Percentiles rank a stretch among this genome's conserved stretches.
Conservation (phyloP, 441 rosid genomes). For the Corymbia citriodora region DNA sequence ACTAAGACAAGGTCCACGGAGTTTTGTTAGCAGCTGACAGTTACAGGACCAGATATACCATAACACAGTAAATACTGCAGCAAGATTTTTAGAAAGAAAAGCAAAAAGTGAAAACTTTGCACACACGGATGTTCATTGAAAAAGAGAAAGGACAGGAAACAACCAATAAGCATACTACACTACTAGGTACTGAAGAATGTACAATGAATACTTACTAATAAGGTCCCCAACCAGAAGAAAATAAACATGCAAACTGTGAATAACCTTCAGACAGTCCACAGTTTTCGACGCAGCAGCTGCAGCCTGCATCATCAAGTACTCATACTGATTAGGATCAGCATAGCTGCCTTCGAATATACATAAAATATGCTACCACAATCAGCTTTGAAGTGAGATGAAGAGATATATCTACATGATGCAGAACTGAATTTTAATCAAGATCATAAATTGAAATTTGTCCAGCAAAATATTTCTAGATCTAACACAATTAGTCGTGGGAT, state of each 20-base stretch:
- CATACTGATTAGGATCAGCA: not conserved
- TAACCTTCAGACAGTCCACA: slow-evolving; percentile 83
- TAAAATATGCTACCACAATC: not conserved
- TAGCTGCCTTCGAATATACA: not conserved
- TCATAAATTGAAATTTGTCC: not conserved
- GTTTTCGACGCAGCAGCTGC: slow-evolving; percentile 98
- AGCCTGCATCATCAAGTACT: slow-evolving; percentile 48
- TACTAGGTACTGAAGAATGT: not conserved
- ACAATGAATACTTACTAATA: slow-evolving; percentile 45
- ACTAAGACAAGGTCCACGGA: not conserved
- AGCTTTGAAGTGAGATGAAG: not conserved
- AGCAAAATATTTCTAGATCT: not conserved
- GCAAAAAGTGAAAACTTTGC: not conserved
- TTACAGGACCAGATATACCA: not conserved
- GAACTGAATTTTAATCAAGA: not conserved
- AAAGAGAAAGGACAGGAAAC: not conserved
- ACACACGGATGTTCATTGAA: not conserved
- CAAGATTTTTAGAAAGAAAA: not conserved
- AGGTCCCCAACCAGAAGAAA: slow-evolving; percentile 90
- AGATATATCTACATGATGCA: not conserved
- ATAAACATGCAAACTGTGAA: slow-evolving; percentile 87
- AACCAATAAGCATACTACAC: not conserved
- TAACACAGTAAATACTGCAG: not conserved
- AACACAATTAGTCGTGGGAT: not conserved
- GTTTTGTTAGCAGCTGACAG: not conserved